A percentile compares a stretch with the other conserved stretches of the same genome.
These are phyloP conservation scores for Xylariaceae sp. DNA, from an alignment of 2,329 filamentous ascomycete species.

Conservation along the genomic window DNA sequence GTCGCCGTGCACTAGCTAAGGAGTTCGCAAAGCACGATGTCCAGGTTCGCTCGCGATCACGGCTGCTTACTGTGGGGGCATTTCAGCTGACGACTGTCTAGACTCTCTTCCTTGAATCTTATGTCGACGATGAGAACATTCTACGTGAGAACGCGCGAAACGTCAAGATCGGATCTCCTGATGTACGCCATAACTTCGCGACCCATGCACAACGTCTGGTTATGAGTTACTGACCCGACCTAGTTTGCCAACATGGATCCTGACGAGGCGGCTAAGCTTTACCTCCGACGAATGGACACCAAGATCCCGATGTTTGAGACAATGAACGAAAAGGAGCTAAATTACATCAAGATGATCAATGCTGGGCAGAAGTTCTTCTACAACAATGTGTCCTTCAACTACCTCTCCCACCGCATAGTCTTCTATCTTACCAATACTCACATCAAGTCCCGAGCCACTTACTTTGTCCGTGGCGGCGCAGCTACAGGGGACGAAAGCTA, in stretches of 20 bases:
- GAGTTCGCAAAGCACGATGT: constrained; percentile 98
- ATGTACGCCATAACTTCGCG: constrained; percentile 46
- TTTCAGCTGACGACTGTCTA: constrained; percentile 33
- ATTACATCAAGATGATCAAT: constrained; percentile 99
- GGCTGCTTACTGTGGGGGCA: no score
- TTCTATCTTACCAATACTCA: constrained; percentile 98
- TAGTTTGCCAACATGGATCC: constrained; percentile 88
- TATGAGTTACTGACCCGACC: constrained; percentile 13
- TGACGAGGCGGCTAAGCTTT: constrained; percentile 86
- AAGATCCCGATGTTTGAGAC: constrained; percentile 96
- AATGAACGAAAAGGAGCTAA: constrained; percentile 89
- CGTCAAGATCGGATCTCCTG: constrained; percentile 96
- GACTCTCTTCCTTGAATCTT: constrained; percentile 95
- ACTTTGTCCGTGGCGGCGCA: constrained; percentile 83
- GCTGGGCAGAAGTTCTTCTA: constrained; percentile 88
- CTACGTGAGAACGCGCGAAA: constrained; percentile 94
- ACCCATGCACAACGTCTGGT: not conserved
- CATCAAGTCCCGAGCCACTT: constrained; percentile 90
- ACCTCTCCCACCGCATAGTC: constrained; percentile 92
- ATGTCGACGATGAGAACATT: constrained; percentile 86
- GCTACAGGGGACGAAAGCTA: constrained; percentile 86
- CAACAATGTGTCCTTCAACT: constrained; percentile 96
- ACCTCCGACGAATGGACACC: constrained; percentile 81
- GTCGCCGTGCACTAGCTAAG: constrained; percentile 78
- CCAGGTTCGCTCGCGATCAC: no score